Conservation (phyloP, 164 flowering plant genomes). For the Annona cherimola region DNA sequence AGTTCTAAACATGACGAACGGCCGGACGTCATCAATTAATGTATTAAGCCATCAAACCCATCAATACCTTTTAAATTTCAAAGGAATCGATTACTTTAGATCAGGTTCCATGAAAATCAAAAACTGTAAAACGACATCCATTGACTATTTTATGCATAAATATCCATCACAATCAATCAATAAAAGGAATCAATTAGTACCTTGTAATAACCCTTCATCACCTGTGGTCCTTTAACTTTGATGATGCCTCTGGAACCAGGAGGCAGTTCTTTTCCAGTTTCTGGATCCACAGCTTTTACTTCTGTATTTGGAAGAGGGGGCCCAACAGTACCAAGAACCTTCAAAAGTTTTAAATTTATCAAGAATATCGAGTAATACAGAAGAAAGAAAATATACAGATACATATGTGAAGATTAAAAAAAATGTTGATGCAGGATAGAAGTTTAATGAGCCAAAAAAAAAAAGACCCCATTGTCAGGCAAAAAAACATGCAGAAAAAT, state of each 20-base stretch:
- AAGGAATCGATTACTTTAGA: too few relatives aligned
- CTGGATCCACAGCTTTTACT: constrained; percentile 67
- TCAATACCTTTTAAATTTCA: too few relatives aligned
- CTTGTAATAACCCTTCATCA: constrained; percentile 96
- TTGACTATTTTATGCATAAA: neutral
- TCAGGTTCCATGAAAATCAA: neutral
- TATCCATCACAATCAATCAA: neutral
- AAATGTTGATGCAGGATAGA: neutral
- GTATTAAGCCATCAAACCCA: too few relatives aligned
- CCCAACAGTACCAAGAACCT: constrained; percentile 93
- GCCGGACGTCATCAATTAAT: too few relatives aligned
- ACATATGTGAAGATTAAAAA: neutral
- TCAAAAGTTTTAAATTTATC: constrained; percentile 21
- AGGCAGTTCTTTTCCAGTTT: constrained; percentile 61
- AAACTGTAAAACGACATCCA: neutral
- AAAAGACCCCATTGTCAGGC: neutral
- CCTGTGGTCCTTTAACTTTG: constrained; percentile 79
- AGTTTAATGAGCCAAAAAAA: neutral
- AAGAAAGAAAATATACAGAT: too few relatives aligned
- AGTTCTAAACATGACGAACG: too few relatives aligned
- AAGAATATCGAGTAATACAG: neutral
- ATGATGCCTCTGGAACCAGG: constrained; percentile 73
- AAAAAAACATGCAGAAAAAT: neutral
- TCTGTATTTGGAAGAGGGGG: constrained; percentile 70
- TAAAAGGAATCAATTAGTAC: constrained; percentile 23